Conservation (phyloP, 257 asterid species). For the Penstemon newberryi region DNA sequence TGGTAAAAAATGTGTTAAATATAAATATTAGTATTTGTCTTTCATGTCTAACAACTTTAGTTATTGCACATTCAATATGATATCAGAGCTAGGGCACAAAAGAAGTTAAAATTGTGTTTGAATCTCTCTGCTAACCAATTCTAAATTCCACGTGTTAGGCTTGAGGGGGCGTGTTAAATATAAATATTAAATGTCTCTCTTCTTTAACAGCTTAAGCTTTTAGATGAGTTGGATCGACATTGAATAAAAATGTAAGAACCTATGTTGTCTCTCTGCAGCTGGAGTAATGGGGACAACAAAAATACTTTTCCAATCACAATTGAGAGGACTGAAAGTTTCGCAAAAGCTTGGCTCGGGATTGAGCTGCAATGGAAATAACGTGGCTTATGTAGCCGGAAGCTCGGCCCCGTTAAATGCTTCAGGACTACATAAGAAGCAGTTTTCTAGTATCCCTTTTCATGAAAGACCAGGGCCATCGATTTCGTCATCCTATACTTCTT, state of each 20-base stretch:
- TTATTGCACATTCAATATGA: no score
- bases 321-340: constrained; percentile 50
- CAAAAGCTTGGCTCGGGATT: constrained; percentile 48
- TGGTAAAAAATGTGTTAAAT: background rate
- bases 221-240: no score
- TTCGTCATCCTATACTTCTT: constrained; percentile 55
- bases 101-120: no score
- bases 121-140: no score
- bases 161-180: background rate
- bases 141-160: no score
- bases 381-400: constrained; percentile 51
- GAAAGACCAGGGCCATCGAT: constrained; percentile 66
- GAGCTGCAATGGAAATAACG: constrained; percentile 61
- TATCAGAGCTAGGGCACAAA: no score
- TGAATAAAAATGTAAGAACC: no score
- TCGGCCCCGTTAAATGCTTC: constrained; percentile 46
- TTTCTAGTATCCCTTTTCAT: constrained; percentile 36
- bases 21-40: no score
- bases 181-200: background rate
- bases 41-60: no score
- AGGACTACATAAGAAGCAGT: constrained; percentile 40
- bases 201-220: no score
- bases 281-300: constrained; percentile 62
- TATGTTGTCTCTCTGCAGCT: constrained; percentile 34
- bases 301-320: constrained; percentile 50